Evolutionary conservation across 768 basidiomycete species (phyloP).

Genomic region (Melanogaster broomeanus): DNA sequence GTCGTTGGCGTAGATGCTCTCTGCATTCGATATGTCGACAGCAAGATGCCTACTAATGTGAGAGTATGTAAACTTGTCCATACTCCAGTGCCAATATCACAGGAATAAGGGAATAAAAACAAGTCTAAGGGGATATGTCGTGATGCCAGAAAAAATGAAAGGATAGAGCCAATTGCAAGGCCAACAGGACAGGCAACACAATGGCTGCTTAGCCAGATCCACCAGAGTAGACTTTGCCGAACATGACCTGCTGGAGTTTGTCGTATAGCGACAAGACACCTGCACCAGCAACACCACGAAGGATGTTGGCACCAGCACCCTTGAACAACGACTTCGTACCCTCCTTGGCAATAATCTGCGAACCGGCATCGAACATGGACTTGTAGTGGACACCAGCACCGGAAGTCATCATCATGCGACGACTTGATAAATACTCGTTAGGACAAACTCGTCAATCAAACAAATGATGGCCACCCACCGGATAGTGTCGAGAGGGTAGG

Average conservation of each 20-base stretch:
- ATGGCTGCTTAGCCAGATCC: slow-evolving; percentile 45
- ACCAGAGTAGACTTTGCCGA: slow-evolving; percentile 99
- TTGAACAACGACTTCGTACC: slow-evolving; percentile 96
- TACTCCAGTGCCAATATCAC: slow-evolving; percentile 24
- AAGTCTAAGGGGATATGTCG: slow-evolving; percentile 34
- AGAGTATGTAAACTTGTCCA: slow-evolving; percentile 24
- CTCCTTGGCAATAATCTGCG: slow-evolving; percentile 95
- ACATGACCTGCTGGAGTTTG: slow-evolving; percentile 94
- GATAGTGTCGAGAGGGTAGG: slow-evolving; percentile 91
- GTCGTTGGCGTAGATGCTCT: neutral
- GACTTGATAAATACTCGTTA: slow-evolving; percentile 56
- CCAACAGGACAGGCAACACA: slow-evolving; percentile 21
- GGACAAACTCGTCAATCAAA: neutral
- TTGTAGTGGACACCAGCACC: slow-evolving; percentile 96
- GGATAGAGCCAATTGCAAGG: slow-evolving; percentile 34
- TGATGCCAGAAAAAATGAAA: slow-evolving; percentile 22
- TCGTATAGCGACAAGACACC: slow-evolving; percentile 99
- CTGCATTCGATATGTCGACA: slow-evolving; percentile 16
- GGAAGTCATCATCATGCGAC: slow-evolving; percentile 99
- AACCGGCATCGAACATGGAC: slow-evolving; percentile 96
- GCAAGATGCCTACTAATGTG: slow-evolving; percentile 19
- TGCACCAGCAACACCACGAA: slow-evolving; percentile 99
- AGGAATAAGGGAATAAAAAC: slow-evolving; percentile 32
- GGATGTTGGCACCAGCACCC: slow-evolving; percentile 95
- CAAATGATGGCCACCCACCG: slow-evolving; percentile 44